phyloP scores from a whole-genome alignment of 163 green algal genomes.

The Trebouxia gelatinosa region DNA sequence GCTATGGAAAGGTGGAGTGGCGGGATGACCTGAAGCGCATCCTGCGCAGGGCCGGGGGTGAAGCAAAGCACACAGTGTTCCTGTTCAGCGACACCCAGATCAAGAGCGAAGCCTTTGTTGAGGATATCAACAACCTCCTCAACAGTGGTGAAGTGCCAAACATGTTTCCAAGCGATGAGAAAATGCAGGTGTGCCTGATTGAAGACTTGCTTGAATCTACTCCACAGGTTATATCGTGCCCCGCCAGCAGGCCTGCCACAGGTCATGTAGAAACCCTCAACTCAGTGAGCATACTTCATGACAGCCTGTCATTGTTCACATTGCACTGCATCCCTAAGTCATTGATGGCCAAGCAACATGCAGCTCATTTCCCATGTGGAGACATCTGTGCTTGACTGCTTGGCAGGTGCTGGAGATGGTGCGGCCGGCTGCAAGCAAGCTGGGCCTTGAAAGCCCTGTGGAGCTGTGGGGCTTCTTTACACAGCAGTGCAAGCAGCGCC shows the following conservation, averaged over 20 bases:
- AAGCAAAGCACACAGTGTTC: constrained; percentile 61
- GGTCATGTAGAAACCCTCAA: no score
- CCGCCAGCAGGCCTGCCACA: background rate
- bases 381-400: background rate
- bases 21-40: constrained; percentile 71
- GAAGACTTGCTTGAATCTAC: background rate
- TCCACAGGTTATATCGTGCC: background rate
- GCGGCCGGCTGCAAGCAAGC: constrained; percentile 51
- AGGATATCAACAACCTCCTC: constrained; percentile 81
- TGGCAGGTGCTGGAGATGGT: constrained; percentile 60
- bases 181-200: constrained; percentile 38
- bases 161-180: constrained; percentile 68
- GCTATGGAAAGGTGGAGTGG: constrained; percentile 67
- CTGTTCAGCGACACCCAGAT: constrained; percentile 81
- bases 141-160: constrained; percentile 74
- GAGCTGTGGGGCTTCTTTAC: constrained; percentile 82
- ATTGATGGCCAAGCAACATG: no score
- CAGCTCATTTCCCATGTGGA: no score
- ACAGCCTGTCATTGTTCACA: no score
- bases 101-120: constrained; percentile 71
- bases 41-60: constrained; percentile 46
- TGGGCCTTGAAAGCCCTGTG: constrained; percentile 65
- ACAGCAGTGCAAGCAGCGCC: constrained; percentile 52
- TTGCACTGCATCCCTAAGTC: no score
- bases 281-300: no score